Percentiles rank a stretch among this genome's conserved stretches.
phyloP scores from a whole-genome alignment of 2,329 filamentous ascomycete genomes.

The Paradendryphiella salina region DNA sequence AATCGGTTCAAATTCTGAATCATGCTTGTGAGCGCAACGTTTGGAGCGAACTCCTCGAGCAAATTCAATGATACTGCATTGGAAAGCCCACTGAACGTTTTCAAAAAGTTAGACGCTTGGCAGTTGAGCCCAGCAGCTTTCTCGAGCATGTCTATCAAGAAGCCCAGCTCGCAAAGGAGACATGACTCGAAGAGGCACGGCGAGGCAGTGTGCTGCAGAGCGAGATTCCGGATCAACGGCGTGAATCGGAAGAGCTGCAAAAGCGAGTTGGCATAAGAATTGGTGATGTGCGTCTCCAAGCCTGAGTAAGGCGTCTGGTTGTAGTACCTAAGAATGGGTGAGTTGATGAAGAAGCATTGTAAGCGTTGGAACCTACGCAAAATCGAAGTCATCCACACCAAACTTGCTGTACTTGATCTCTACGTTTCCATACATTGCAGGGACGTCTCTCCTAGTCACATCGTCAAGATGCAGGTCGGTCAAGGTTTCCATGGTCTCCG shows the following conservation, averaged over 20 bases:
- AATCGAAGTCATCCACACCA: conserved; percentile 99
- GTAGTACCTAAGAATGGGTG: conserved; percentile 67
- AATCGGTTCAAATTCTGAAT: conserved; percentile 86
- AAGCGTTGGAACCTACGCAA: conserved; percentile 62
- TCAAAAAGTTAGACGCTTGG: conserved; percentile 92
- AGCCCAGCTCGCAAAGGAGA: conserved; percentile 90
- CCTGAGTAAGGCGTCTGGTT: conserved; percentile 92
- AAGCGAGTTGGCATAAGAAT: conserved; percentile 92
- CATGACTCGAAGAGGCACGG: conserved; percentile 82
- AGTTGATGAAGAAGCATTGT: conserved; percentile 5
- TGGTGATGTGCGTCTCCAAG: conserved; percentile 92
- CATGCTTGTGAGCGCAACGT: conserved; percentile 74
- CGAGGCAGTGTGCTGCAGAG: conserved; percentile 84
- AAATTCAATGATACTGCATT: conserved; percentile 77
- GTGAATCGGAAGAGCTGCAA: conserved; percentile 92
- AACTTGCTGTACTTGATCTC: conserved; percentile 99
- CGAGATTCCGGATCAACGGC: conserved; percentile 81
- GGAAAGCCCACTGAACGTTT: conserved; percentile 80
- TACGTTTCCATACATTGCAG: conserved; percentile 86
- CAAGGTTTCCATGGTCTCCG: conserved; percentile 66
- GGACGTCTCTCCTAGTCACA: conserved; percentile 77
- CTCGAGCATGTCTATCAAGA: conserved; percentile 95
- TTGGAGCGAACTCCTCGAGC: conserved; percentile 79
- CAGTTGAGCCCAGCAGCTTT: conserved; percentile 94
- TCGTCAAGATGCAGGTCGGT: conserved; percentile 70